Base-by-base conservation (phyloP, 129 eudicot genomes). In the Helichrysum umbraculigerum region DNA sequence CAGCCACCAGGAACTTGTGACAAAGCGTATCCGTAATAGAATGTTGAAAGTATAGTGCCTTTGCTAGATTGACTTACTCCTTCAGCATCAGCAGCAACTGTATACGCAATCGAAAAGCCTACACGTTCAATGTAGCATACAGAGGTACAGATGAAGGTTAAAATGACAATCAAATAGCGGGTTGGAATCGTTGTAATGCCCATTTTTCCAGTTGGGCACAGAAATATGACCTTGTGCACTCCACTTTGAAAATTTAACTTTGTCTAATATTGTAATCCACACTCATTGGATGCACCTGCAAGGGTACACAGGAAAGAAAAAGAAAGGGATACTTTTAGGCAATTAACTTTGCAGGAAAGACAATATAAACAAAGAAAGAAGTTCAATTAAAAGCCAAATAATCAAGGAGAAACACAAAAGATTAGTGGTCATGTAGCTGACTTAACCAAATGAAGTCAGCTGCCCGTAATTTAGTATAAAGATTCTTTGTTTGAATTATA, bases 1-100 rank as follows among this genome's bases (percentile, higher is more conserved):
- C 97, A 94, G 42, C 97, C 98, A 34, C 97, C 98, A 1, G 98
- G 98, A 25, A 94, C 90, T 74, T 94, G 97, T 44, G 98, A 94
- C 77, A 96, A 91, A 34, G 97, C 98, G 69, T 94, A 94, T 1
- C 98, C 98, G 37, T 91, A 94, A 67, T 91, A 94, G 70, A 94
- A 94, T 25, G 97, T 87, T 1, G 98, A 94, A 54, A 94, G 91
- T 41, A 94, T 88, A 19, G 88, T 78, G 73, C 98, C 98, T 85
- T 94, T 94, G 83, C 93, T 94, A 20, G 96, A 82, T 60, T 94
- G 98, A 54, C 87, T 88, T 16, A 94, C 90, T 54, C 91, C 96
- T 70, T 86, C 88, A n/a, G 93, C 90, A 86, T 94, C 98, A 71
- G 98, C 97, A 75, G 97, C 97, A 35, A 84, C 87, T 42, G 98